Evolutionary conservation across 768 basidiomycete genomes (phyloP), one percentile per base, ranked within the genome.

Genomic region (Mycena albidolilacea): DNA sequence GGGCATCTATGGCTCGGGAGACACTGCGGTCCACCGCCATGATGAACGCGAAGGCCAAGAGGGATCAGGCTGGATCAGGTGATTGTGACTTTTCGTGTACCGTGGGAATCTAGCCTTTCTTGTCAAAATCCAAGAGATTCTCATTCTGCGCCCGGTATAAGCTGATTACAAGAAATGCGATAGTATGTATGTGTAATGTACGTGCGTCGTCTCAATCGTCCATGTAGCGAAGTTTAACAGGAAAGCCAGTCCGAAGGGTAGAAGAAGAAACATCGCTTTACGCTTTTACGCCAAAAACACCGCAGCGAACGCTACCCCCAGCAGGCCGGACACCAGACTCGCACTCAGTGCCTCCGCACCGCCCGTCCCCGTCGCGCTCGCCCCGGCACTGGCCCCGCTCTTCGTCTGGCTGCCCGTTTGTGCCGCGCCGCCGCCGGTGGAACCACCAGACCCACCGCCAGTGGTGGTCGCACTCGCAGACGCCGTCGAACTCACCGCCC

Each of bases 291-390:
- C 70, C 35, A 80, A 60, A 66, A 79, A 77, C 39, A 79, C 67
- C 19, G 59, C 78, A 14, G 75, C 71, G 54, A 78, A 76, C 30
- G 74, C 59, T 15, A 77, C 75, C 19, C 77, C 78, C 17, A 76
- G 37, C 55, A 71, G 43, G 6, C 66, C 60, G 14, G 66, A 57
- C 64, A 66, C 68, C 14, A 55, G 2, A 21, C 69, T 54, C 30
- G 65, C 64, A 12, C 63, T 38, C 17, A 59, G 43, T 39, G 65
- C 66, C 38, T 57, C 64, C 43, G 69, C 72, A 3, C 61, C 69
- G 60, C 67, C 52, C 11, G n/a, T 41, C 21, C 41, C 55, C 21
- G 71, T 66, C 50, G 64, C 44, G 41, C 70, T 58, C 38, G 70
- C 37, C 1, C 60, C 59, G 21, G 68, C 67, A 19, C 48, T 65